Percentiles rank a stretch among this genome's conserved stretches.
These are phyloP conservation scores for Saprolegnia diclina DNA, from an alignment of 352 stramenopile genomes.

Conservation along the genomic window DNA sequence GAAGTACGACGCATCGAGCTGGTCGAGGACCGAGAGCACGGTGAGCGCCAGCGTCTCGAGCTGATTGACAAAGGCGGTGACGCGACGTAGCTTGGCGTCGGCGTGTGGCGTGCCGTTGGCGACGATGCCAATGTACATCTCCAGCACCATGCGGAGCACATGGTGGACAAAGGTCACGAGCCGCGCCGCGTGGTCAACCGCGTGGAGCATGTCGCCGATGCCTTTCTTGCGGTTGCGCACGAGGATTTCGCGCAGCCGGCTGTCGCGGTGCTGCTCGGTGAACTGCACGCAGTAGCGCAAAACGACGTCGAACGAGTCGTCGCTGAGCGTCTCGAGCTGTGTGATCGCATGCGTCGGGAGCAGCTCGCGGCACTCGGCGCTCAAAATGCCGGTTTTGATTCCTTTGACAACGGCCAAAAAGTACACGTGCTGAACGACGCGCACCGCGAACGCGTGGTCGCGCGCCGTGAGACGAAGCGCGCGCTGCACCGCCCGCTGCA, in stretches of 20 bases:
- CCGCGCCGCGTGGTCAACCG: constrained; percentile 19
- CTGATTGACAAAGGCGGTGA: constrained; percentile 15
- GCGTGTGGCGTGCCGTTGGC: neutral
- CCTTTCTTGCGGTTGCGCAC: constrained; percentile 23
- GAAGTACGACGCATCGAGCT: constrained; percentile 25
- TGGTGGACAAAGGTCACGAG: constrained; percentile 9
- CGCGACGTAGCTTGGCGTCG: neutral
- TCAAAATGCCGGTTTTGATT: constrained; percentile 22
- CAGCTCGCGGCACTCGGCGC: constrained; percentile 21
- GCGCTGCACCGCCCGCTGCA: constrained; percentile 10
- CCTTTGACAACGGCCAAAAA: constrained; percentile 20
- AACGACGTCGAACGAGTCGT: constrained; percentile 1
- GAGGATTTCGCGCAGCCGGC: constrained; percentile 22
- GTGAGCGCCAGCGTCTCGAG: constrained; percentile 5
- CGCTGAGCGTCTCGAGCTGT: neutral
- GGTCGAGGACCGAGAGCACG: constrained; percentile 10
- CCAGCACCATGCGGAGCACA: constrained; percentile 12
- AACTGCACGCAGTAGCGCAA: constrained; percentile 23
- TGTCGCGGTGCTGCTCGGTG: constrained; percentile 23
- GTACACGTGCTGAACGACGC: constrained; percentile 19
- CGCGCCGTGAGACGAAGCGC: constrained; percentile 1
- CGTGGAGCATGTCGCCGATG: constrained; percentile 21
- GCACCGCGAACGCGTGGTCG: constrained; percentile 9
- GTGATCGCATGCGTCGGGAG: constrained; percentile 5
- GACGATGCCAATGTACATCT: constrained; percentile 16